Conservation (phyloP, 108 stramenopile genomes). For the Fragilaria crotonensis region DNA sequence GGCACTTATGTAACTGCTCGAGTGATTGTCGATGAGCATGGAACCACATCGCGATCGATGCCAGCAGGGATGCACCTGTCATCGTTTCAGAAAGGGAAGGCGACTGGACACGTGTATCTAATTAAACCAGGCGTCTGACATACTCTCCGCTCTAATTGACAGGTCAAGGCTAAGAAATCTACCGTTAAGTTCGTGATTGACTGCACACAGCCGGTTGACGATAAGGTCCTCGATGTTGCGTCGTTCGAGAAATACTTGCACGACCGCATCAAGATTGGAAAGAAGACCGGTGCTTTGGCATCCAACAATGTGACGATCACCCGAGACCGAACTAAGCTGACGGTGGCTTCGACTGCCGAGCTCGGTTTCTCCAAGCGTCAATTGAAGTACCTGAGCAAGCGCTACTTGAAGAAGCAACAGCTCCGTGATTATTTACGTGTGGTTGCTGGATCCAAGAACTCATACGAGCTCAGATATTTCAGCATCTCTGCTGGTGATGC, state of each 20-base stretch:
- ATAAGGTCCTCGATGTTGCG: slow-evolving; percentile 96
- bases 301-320: slow-evolving; percentile 75
- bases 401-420: slow-evolving; percentile 99
- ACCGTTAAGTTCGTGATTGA: slow-evolving; percentile 95
- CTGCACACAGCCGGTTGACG: slow-evolving; percentile 95
- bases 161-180: slow-evolving; percentile 91
- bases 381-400: slow-evolving; percentile 98
- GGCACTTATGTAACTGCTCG: neutral
- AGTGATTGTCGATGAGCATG: neutral
- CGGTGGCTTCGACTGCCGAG: slow-evolving; percentile 83
- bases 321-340: slow-evolving; percentile 88
- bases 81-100: neutral
- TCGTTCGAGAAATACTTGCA: slow-evolving; percentile 98
- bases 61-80: neutral
- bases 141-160: neutral
- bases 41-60: neutral
- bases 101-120: neutral
- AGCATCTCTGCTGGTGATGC: slow-evolving; percentile 65
- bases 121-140: neutral
- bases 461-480: slow-evolving; percentile 86
- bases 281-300: slow-evolving; percentile 71
- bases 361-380: slow-evolving; percentile 95
- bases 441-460: slow-evolving; percentile 91
- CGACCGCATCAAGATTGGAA: slow-evolving; percentile 92
- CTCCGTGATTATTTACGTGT: slow-evolving; percentile 97